Percentiles rank a stretch among this genome's conserved stretches.
Evolutionary conservation across 768 basidiomycete species (phyloP).

Genomic region (Podaxis mareebaensis): DNA sequence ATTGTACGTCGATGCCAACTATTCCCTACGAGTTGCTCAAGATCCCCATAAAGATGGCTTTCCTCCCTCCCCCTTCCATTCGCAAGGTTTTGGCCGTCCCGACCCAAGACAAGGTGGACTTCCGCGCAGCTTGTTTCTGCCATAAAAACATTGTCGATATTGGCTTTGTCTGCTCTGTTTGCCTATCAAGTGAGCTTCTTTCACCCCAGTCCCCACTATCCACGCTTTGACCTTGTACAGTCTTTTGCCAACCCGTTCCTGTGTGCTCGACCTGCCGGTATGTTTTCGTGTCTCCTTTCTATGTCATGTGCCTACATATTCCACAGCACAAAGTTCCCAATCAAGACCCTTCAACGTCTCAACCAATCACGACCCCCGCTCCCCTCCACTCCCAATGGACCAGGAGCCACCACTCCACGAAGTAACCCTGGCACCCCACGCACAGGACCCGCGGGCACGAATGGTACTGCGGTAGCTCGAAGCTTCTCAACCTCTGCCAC

Average conservation of each 20-base stretch:
- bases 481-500: slow-evolving; percentile 11
- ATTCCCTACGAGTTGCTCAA: slow-evolving; percentile 1
- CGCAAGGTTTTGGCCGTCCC: slow-evolving; percentile 81
- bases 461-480: slow-evolving; percentile 3
- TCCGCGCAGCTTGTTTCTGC: slow-evolving; percentile 98
- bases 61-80: slow-evolving; percentile 55
- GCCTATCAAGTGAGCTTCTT: slow-evolving; percentile 78
- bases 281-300: slow-evolving; percentile 31
- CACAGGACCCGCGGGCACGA: slow-evolving; percentile 1
- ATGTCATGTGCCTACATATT: slow-evolving; percentile 6
- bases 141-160: slow-evolving; percentile 96
- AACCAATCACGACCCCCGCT: slow-evolving; percentile 43
- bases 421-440: slow-evolving; percentile 12
- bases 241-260: slow-evolving; percentile 92
- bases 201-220: slow-evolving; percentile 8
- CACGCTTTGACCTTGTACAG: slow-evolving; percentile 37
- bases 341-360: slow-evolving; percentile 85
- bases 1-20: slow-evolving; percentile 45
- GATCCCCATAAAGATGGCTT: slow-evolving; percentile 70
- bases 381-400: slow-evolving; percentile 25
- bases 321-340: slow-evolving; percentile 88
- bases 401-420: slow-evolving; percentile 6
- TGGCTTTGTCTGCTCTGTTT: slow-evolving; percentile 98
- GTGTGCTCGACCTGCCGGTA: slow-evolving; percentile 94
- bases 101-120: slow-evolving; percentile 94